Evolutionary conservation across 768 basidiomycete species (phyloP).

Genomic region (Rhizopogon vinicolor): DNA sequence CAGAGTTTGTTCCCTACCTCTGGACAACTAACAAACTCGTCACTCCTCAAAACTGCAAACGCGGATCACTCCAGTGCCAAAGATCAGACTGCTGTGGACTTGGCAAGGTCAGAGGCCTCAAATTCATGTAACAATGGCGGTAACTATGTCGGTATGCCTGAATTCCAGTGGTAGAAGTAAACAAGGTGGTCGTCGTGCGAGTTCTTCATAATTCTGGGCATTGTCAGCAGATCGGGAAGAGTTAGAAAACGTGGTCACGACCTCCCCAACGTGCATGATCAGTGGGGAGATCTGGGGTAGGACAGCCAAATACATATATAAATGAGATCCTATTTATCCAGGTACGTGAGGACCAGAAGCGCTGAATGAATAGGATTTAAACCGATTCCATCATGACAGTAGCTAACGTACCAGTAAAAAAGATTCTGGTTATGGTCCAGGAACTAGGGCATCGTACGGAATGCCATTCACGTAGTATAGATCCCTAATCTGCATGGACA

Average conservation of each 20-base stretch:
- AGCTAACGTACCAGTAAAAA: not conserved
- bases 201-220: not conserved
- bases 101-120: no score
- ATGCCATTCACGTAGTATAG: constrained; percentile 26
- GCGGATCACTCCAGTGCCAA: no score
- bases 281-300: not conserved
- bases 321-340: no score
- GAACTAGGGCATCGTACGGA: constrained; percentile 24
- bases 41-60: no score
- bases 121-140: no score
- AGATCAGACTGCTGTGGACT: no score
- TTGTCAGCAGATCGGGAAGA: not conserved
- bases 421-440: constrained; percentile 9
- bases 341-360: not conserved
- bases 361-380: not conserved
- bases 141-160: no score
- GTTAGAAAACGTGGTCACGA: not conserved
- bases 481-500: constrained; percentile 25
- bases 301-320: no score
- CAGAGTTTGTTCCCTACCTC: no score
- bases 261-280: not conserved
- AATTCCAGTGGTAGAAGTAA: no score
- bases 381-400: no score
- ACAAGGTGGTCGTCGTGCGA: not conserved
- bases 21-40: no score